These are phyloP conservation scores for Chrysophaeum taylorii DNA, from an alignment of 352 stramenopile genomes.

Conservation along the genomic window DNA sequence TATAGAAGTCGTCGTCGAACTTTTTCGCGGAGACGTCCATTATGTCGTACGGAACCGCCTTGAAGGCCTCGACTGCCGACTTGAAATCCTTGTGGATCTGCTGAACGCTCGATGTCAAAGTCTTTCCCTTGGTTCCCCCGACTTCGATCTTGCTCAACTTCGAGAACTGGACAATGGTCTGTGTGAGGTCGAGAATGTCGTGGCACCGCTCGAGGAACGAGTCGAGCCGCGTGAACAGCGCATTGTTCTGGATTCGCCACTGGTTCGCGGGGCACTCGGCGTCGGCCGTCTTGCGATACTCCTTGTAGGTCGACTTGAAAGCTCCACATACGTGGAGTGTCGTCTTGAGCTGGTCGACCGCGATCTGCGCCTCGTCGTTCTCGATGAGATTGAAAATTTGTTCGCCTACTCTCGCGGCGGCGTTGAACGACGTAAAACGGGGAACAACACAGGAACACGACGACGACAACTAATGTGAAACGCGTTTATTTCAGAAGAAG, in stretches of 20 bases:
- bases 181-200: slow-evolving; percentile 91
- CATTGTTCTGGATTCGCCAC: slow-evolving; percentile 94
- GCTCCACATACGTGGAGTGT: slow-evolving; percentile 74
- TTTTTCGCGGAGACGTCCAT: slow-evolving; percentile 91
- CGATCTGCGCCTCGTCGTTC: slow-evolving; percentile 80
- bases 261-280: slow-evolving; percentile 91
- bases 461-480: too few species aligned
- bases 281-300: slow-evolving; percentile 92
- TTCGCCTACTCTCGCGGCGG: too few species aligned
- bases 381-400: slow-evolving; percentile 92
- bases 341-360: slow-evolving; percentile 85
- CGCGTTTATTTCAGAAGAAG: too few species aligned
- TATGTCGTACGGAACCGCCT: slow-evolving; percentile 90
- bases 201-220: slow-evolving; percentile 92
- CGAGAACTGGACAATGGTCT: slow-evolving; percentile 95
- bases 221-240: slow-evolving; percentile 90
- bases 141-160: slow-evolving; percentile 95
- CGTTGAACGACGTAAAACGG: too few species aligned
- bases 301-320: slow-evolving; percentile 96
- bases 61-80: slow-evolving; percentile 80
- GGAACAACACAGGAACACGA: too few species aligned
- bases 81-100: slow-evolving; percentile 92
- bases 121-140: slow-evolving; percentile 90
- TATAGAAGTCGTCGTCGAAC: slow-evolving; percentile 95
- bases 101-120: slow-evolving; percentile 69